Percentiles rank a stretch among this genome's conserved stretches.
phyloP scores from a whole-genome alignment of 371 early-diverging fungal species.

The Chytridiales sp. region DNA sequence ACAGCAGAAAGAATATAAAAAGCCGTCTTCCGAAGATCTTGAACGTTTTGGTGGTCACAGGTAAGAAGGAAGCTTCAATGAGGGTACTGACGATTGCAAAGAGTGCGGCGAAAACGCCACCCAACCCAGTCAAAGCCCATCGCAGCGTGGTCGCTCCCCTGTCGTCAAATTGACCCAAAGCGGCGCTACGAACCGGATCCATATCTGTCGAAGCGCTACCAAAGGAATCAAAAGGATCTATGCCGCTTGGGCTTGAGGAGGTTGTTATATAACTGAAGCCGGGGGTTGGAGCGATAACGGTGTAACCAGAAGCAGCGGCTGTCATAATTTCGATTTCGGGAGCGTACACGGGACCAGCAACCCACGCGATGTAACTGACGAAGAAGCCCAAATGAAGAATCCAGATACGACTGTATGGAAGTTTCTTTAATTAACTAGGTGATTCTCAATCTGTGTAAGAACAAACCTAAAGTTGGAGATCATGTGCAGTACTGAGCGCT shows the following conservation, averaged over 20 bases:
- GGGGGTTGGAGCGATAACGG: slow-evolving; percentile 2
- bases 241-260: background rate
- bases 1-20: slow-evolving; percentile 46
- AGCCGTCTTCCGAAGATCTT: slow-evolving; percentile 62
- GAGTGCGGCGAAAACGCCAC: slow-evolving; percentile 4
- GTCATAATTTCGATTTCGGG: background rate
- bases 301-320: background rate
- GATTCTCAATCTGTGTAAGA: background rate
- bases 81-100: slow-evolving; percentile 10
- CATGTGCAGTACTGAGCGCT: slow-evolving; percentile 80
- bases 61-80: slow-evolving; percentile 20
- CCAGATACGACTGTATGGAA: slow-evolving; percentile 63
- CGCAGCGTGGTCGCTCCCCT: slow-evolving; percentile 2
- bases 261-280: background rate
- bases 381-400: slow-evolving; percentile 64
- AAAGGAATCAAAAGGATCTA: background rate
- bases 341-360: slow-evolving; percentile 13
- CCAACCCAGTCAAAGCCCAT: slow-evolving; percentile 22
- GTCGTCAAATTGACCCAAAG: background rate
- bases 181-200: background rate
- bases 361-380: slow-evolving; percentile 42
- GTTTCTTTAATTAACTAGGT: background rate
- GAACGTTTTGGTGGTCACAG: slow-evolving; percentile 38
- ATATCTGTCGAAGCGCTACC: background rate
- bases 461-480: slow-evolving; percentile 74